These are phyloP conservation scores for Terfezia claveryi DNA, from an alignment of 495 filamentous ascomycete species.

Conservation along the genomic window DNA sequence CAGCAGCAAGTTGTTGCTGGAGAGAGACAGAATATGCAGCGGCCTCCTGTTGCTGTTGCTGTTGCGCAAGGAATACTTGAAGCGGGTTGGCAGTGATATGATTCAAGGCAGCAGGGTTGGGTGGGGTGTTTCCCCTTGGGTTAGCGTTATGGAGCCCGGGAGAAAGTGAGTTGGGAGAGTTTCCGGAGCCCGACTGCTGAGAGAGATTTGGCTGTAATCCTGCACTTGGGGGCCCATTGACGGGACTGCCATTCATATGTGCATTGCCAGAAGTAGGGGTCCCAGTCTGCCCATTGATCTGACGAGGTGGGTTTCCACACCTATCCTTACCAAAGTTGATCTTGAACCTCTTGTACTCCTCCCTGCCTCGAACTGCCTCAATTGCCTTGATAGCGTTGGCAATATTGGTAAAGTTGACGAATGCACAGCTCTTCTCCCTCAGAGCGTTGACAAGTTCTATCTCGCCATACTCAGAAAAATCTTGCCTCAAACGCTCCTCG, in stretches of 20 bases:
- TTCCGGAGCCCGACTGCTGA: constrained; percentile 36
- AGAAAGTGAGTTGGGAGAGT: constrained; percentile 36
- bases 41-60: constrained; percentile 38
- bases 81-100: constrained; percentile 53
- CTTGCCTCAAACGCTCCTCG: constrained; percentile 83
- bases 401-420: constrained; percentile 99
- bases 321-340: constrained; percentile 98
- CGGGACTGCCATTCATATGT: constrained; percentile 27
- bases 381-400: constrained; percentile 99
- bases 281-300: constrained; percentile 30
- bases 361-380: constrained; percentile 77
- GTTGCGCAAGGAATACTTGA: constrained; percentile 59
- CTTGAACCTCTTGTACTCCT: constrained; percentile 95
- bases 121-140: background rate
- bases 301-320: constrained; percentile 86
- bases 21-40: constrained; percentile 26
- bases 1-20: constrained; percentile 34
- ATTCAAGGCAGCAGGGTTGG: constrained; percentile 39
- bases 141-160: background rate
- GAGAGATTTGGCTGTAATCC: constrained; percentile 24
- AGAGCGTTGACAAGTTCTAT: constrained; percentile 94
- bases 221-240: constrained; percentile 20
- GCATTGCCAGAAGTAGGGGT: constrained; percentile 23
- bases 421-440: constrained; percentile 96
- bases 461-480: constrained; percentile 94